phyloP scores from a whole-genome alignment of 2,329 filamentous ascomycete genomes.

The Didymella arachidicola region DNA sequence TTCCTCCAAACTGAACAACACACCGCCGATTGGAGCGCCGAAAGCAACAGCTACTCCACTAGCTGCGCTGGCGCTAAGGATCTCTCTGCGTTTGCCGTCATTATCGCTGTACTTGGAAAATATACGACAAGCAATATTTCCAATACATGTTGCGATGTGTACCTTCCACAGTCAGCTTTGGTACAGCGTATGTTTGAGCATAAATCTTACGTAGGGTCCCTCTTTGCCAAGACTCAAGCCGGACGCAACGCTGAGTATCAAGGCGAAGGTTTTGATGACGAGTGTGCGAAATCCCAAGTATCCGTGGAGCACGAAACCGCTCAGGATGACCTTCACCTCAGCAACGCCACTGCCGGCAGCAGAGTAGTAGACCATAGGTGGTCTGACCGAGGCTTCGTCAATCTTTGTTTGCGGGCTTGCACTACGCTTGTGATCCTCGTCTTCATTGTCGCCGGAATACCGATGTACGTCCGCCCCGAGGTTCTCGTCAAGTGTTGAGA shows the following conservation, averaged over 20 bases:
- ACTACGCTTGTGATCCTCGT: constrained; percentile 51
- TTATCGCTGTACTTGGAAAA: constrained; percentile 94
- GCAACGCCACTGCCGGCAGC: constrained; percentile 96
- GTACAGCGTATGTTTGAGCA: background rate
- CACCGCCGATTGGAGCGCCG: constrained; percentile 86
- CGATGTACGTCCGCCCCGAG: constrained; percentile 68
- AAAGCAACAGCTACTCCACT: constrained; percentile 95
- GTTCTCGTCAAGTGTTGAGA: constrained; percentile 92
- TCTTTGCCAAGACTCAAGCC: constrained; percentile 95
- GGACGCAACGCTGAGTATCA: constrained; percentile 89
- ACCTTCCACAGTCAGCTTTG: constrained; percentile 63
- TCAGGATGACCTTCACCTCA: constrained; percentile 97
- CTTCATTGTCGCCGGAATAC: constrained; percentile 55
- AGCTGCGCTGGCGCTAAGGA: constrained; percentile 90
- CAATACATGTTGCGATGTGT: constrained; percentile 94
- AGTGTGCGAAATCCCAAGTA: constrained; percentile 91
- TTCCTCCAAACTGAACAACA: constrained; percentile 93
- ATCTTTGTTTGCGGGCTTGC: constrained; percentile 53
- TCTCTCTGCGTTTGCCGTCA: constrained; percentile 91
- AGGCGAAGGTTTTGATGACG: constrained; percentile 79
- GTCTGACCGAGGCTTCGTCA: constrained; percentile 52
- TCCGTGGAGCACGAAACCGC: constrained; percentile 94
- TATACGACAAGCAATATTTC: constrained; percentile 93
- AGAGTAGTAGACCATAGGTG: constrained; percentile 92
- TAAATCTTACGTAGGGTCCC: constrained; percentile 22